phyloP scores from a whole-genome alignment of 208 protist species.

The Crithidia fasciculata region DNA sequence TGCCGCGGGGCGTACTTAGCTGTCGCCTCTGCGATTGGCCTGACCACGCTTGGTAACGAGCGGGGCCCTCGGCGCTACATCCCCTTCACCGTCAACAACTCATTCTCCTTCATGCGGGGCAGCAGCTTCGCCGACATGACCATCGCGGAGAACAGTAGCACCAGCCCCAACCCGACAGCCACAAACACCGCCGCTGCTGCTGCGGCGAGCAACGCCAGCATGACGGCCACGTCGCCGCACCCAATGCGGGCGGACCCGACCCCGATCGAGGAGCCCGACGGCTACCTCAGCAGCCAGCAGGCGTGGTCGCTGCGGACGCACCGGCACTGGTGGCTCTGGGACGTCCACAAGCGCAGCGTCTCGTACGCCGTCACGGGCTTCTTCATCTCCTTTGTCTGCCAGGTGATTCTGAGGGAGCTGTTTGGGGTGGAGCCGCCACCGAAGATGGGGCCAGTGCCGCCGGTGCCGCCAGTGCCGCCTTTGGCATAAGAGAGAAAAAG shows the following conservation, averaged over 20 bases:
- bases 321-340: slow-evolving; percentile 79
- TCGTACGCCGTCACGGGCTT: slow-evolving; percentile 61
- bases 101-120: slow-evolving; percentile 27
- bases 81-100: slow-evolving; percentile 41
- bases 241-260: slow-evolving; percentile 13
- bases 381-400: slow-evolving; percentile 45
- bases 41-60: slow-evolving; percentile 41
- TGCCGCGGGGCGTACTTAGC: slow-evolving; percentile 35
- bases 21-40: slow-evolving; percentile 34
- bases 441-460: neutral
- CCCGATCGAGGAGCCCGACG: slow-evolving; percentile 36
- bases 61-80: slow-evolving; percentile 24
- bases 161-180: neutral
- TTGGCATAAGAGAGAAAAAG: neutral
- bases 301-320: slow-evolving; percentile 70
- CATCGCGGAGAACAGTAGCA: neutral
- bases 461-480: neutral
- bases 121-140: neutral
- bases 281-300: slow-evolving; percentile 45
- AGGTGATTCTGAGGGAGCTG: slow-evolving; percentile 38
- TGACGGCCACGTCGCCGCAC: neutral
- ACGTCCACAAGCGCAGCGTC: slow-evolving; percentile 54
- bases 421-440: slow-evolving; percentile 29
- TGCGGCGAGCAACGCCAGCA: neutral
- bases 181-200: neutral